Evolutionary conservation across 352 stramenopile genomes (phyloP).

Genomic region (Pythium volutum): DNA sequence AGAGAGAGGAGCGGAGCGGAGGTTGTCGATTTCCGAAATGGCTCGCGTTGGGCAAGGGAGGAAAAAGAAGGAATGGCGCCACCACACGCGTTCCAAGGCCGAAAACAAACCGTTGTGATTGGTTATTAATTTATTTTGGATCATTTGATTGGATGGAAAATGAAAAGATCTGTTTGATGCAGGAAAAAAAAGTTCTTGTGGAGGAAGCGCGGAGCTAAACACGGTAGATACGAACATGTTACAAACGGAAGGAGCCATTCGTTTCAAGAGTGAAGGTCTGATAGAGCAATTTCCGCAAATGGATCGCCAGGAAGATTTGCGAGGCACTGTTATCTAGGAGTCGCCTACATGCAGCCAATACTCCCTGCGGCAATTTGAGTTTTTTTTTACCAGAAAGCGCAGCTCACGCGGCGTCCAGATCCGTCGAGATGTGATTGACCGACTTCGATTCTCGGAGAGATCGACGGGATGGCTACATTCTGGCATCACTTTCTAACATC

Average conservation of each 20-base stretch:
- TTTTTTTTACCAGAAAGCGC: not conserved
- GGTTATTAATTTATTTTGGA: not conserved
- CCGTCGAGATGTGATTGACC: not conserved
- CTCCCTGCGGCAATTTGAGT: not conserved
- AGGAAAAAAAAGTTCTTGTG: not conserved
- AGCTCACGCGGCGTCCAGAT: not conserved
- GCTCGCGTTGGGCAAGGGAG: not conserved
- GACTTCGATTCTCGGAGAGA: slow-evolving; percentile 27
- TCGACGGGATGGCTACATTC: slow-evolving; percentile 25
- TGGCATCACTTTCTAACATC: not conserved
- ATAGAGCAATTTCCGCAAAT: no score
- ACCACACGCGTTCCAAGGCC: not conserved
- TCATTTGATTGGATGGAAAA: slow-evolving; percentile 10
- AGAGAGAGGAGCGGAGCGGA: not conserved
- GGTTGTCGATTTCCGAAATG: slow-evolving; percentile 8
- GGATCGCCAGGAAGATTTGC: no score
- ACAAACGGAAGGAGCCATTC: no score
- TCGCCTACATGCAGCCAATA: not conserved
- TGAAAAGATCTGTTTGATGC: not conserved
- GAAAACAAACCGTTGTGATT: not conserved
- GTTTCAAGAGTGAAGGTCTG: no score
- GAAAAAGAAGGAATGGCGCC: not conserved
- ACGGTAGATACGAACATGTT: no score
- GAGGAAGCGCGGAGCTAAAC: not conserved
- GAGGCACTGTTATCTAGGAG: not conserved